Conservation (phyloP, 1,284 basidiomycete species). For the Puccinia novopanici region DNA sequence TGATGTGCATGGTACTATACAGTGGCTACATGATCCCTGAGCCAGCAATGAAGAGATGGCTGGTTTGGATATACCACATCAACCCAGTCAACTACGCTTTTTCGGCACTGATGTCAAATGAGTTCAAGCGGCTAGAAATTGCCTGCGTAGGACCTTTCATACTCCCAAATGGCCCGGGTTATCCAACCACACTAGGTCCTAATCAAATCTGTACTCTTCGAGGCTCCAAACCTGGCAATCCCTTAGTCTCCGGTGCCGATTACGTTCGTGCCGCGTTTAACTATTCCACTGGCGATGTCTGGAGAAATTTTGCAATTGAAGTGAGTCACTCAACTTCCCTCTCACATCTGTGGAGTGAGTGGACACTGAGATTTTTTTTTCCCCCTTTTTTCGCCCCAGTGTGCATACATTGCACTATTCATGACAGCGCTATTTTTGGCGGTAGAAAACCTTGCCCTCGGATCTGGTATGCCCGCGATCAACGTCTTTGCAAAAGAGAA, state of each 20-base stretch:
- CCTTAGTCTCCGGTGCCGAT: conserved; percentile 58
- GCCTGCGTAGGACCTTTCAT: conserved; percentile 53
- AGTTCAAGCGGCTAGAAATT: conserved; percentile 70
- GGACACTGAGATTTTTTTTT: not conserved
- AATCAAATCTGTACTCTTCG: conserved; percentile 61
- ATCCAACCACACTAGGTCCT: conserved; percentile 56
- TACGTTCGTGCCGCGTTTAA: conserved; percentile 68
- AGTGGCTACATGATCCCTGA: conserved; percentile 58
- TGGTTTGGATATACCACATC: conserved; percentile 81
- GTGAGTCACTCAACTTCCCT: not conserved
- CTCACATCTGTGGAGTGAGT: no score
- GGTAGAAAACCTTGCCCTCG: conserved; percentile 34
- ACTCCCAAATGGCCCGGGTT: conserved; percentile 60
- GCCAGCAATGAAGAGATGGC: conserved; percentile 78
- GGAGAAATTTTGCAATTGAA: conserved; percentile 42
- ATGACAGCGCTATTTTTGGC: conserved; percentile 22
- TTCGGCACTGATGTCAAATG: conserved; percentile 75
- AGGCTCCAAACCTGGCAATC: conserved; percentile 60
- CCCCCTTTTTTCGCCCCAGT: not conserved
- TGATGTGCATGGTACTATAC: conserved; percentile 49
- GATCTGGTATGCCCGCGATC: conserved; percentile 35
- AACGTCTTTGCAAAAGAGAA: conserved; percentile 48
- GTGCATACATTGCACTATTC: conserved; percentile 34
- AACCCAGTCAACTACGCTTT: conserved; percentile 67
- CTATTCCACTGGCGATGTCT: conserved; percentile 19